These are phyloP conservation scores for Aspergillus diversus DNA, from an alignment of 495 filamentous ascomycete genomes.

Conservation along the genomic window DNA sequence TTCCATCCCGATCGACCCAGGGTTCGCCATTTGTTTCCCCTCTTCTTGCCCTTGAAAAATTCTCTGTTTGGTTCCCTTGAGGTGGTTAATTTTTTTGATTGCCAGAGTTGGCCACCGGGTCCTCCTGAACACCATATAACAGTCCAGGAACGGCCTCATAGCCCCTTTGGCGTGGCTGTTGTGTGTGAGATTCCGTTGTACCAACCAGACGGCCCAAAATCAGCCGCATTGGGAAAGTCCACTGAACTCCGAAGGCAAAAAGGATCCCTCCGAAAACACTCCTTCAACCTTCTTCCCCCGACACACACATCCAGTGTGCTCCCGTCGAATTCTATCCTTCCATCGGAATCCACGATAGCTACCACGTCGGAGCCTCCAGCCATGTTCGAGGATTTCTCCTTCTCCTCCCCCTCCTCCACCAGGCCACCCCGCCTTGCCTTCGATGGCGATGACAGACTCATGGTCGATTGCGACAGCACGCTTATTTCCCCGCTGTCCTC, in stretches of 20 bases:
- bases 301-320: not conserved
- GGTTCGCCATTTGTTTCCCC: constrained; percentile 7
- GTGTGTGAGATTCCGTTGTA: not conserved
- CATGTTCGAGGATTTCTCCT: constrained; percentile 55
- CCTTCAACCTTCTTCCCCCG: not conserved
- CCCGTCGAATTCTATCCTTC: not conserved
- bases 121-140: not conserved
- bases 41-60: constrained; percentile 9
- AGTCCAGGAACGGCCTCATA: not conserved
- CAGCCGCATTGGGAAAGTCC: constrained; percentile 1
- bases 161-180: not conserved
- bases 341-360: not conserved
- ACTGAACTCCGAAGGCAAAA: not conserved
- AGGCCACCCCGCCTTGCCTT: constrained; percentile 36
- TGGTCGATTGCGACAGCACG: constrained; percentile 44
- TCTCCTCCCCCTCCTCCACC: constrained; percentile 45
- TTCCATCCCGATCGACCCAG: constrained; percentile 1
- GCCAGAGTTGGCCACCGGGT: not conserved
- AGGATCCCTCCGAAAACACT: too few relatives aligned
- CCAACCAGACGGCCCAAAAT: not conserved
- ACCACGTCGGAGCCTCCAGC: not conserved
- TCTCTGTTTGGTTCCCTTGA: not conserved
- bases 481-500: constrained; percentile 51
- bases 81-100: not conserved
- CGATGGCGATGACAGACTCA: constrained; percentile 44